A percentile compares a stretch with the other conserved stretches of the same genome.
These are phyloP conservation scores for Beauveria pseudobassiana DNA, from an alignment of 2,329 filamentous ascomycete genomes.

Conservation along the genomic window DNA sequence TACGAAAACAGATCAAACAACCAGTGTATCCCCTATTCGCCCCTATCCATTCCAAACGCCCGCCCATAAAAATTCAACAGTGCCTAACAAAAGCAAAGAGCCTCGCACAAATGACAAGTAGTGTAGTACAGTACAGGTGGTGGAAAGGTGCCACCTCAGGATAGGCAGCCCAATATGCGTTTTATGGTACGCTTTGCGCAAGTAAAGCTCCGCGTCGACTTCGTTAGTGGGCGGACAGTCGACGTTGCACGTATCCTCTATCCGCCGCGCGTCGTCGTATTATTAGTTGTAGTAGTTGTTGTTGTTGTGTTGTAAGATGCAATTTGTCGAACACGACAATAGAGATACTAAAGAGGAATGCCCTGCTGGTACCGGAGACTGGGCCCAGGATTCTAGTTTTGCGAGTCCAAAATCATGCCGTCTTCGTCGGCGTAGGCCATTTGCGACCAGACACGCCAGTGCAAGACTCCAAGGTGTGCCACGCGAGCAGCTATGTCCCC, in stretches of 20 bases:
- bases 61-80: constrained; percentile 6
- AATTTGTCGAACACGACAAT: neutral
- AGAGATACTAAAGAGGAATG: neutral
- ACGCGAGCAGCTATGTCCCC: constrained; percentile 68
- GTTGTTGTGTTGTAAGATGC: neutral
- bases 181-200: neutral
- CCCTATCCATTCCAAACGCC: constrained; percentile 16
- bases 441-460: constrained; percentile 83
- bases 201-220: neutral
- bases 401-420: constrained; percentile 25
- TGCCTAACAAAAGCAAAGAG: neutral
- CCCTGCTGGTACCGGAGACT: neutral
- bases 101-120: constrained; percentile 6
- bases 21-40: constrained; percentile 11
- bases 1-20: constrained; percentile 5
- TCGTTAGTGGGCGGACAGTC: neutral
- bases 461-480: constrained; percentile 74
- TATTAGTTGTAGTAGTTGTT: constrained; percentile 7
- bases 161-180: neutral
- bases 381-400: neutral
- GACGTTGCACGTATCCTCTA: neutral
- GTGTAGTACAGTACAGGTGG: constrained; percentile 4
- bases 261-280: neutral
- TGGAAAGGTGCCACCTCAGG: neutral
- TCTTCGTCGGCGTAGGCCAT: constrained; percentile 55